Conservation (phyloP, 2,329 filamentous ascomycete genomes). For the Cladophialophora bantiana region DNA sequence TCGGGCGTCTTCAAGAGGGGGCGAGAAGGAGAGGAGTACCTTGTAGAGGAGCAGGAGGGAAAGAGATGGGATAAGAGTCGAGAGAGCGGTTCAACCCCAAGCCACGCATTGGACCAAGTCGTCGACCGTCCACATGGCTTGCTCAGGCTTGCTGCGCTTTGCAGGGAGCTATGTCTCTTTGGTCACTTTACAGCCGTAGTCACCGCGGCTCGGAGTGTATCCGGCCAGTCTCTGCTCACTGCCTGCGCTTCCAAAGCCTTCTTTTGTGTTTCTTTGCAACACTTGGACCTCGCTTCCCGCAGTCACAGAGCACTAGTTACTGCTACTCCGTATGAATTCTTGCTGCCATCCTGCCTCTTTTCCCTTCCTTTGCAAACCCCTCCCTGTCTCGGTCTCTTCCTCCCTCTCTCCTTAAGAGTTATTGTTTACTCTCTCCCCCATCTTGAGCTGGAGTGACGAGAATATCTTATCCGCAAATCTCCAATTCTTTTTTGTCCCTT, state of each 20-base stretch:
- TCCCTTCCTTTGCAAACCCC: neutral
- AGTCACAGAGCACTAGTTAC: neutral
- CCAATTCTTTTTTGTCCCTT: slow-evolving; percentile 3
- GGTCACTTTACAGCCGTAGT: neutral
- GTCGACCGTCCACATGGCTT: neutral
- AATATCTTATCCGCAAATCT: neutral
- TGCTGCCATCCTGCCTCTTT: neutral
- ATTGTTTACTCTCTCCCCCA: neutral
- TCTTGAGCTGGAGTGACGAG: neutral
- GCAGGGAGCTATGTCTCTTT: slow-evolving; percentile 7
- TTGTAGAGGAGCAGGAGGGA: no score
- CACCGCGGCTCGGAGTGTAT: slow-evolving; percentile 1
- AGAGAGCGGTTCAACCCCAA: neutral
- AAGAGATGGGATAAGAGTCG: no score
- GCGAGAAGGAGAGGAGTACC: neutral
- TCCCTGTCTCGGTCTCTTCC: no score
- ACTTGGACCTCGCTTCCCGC: slow-evolving; percentile 4
- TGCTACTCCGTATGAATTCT: neutral
- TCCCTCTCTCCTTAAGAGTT: neutral
- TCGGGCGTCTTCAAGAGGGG: neutral
- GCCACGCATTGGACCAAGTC: neutral
- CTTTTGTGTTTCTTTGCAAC: slow-evolving; percentile 18
- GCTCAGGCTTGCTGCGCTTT: neutral
- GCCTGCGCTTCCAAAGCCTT: slow-evolving; percentile 19
- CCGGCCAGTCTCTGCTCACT: slow-evolving; percentile 1